A percentile compares a stretch with the other conserved stretches of the same genome.
These are phyloP conservation scores for Plasmodium chabaudi DNA, from an alignment of 169 alveolate species.

Conservation along the genomic window DNA sequence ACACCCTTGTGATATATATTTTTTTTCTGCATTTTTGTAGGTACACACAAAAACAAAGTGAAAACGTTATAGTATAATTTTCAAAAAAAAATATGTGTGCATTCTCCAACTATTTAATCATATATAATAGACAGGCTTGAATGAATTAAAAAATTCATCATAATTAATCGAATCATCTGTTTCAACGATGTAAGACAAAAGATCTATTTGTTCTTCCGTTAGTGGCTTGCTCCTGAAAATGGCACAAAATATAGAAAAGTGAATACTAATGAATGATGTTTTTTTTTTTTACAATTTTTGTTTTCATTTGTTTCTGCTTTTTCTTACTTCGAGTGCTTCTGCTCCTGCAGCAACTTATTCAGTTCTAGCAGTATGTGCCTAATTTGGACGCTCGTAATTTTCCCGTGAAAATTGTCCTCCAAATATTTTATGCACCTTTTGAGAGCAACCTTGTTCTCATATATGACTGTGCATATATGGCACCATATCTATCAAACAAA, in stretches of 20 bases:
- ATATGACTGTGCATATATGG: constrained; percentile 82
- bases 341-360: constrained; percentile 72
- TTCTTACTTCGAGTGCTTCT: constrained; percentile 16
- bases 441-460: constrained; percentile 76
- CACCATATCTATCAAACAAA: constrained; percentile 79
- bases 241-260: not conserved
- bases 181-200: constrained; percentile 77
- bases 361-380: constrained; percentile 76
- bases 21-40: not conserved
- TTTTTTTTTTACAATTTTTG: not conserved
- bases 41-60: not conserved
- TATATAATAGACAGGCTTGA: constrained; percentile 76
- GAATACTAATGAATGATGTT: not conserved
- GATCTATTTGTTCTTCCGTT: constrained; percentile 84
- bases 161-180: constrained; percentile 79
- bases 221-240: constrained; percentile 78
- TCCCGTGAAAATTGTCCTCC: constrained; percentile 79
- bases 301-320: not conserved
- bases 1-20: no score
- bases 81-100: not conserved
- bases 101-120: not conserved
- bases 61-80: not conserved
- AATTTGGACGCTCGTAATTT: constrained; percentile 76
- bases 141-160: constrained; percentile 80
- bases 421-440: constrained; percentile 78